These are phyloP conservation scores for Claviceps citrina DNA, from an alignment of 2,329 filamentous ascomycete genomes.

Conservation along the genomic window DNA sequence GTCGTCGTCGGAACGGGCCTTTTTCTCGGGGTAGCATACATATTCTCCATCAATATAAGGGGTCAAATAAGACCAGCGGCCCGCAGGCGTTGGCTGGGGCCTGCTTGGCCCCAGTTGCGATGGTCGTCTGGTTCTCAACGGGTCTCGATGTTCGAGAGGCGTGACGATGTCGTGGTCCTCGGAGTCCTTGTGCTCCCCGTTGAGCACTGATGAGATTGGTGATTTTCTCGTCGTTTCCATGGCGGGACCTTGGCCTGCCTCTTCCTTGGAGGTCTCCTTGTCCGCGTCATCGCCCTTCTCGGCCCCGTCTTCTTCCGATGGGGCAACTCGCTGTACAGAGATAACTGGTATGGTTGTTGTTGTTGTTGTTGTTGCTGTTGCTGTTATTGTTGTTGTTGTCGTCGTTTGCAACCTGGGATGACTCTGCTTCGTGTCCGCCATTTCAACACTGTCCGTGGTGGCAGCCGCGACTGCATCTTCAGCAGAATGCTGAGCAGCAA, in stretches of 20 bases:
- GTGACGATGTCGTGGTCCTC: not conserved
- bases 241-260: not conserved
- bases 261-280: not conserved
- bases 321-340: slow-evolving; percentile 2
- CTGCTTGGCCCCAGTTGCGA: slow-evolving; percentile 7
- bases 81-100: slow-evolving; percentile 16
- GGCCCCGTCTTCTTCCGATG: not conserved
- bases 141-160: not conserved
- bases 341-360: slow-evolving; percentile 3
- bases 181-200: not conserved
- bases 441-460: not conserved
- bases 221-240: not conserved
- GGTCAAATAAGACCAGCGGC: slow-evolving; percentile 24
- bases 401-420: too few species aligned
- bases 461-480: not conserved
- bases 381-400: too few species aligned
- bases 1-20: slow-evolving; percentile 18
- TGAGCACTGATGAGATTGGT: not conserved
- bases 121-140: not conserved
- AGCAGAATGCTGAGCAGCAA: not conserved
- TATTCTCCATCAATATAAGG: slow-evolving; percentile 26
- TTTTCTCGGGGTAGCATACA: slow-evolving; percentile 24
- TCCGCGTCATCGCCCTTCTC: not conserved
- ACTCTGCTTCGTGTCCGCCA: not conserved
- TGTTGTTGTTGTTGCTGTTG: too few species aligned